Conservation (phyloP, 352 stramenopile genomes). For the Phytopythium boreale region DNA sequence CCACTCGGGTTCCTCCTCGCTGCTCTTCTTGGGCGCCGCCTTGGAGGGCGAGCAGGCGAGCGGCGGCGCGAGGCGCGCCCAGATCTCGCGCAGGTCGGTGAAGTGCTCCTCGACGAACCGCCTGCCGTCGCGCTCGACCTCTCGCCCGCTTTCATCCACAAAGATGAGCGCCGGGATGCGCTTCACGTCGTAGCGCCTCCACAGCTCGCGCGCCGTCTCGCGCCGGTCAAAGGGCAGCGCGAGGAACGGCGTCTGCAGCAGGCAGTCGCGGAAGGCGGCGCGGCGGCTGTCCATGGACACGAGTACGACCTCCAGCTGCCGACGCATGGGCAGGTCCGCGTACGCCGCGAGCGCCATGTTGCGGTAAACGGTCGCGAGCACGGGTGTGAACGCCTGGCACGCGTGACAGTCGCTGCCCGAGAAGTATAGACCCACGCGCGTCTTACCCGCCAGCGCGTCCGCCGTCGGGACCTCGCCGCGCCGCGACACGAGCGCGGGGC, state of each 20-base stretch:
- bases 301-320: conserved; percentile 57
- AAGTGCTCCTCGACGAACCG: conserved; percentile 62
- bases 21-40: not conserved
- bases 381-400: conserved; percentile 61
- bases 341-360: conserved; percentile 67
- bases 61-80: conserved; percentile 36
- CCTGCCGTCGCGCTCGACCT: conserved; percentile 60
- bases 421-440: conserved; percentile 62
- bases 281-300: conserved; percentile 56
- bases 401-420: conserved; percentile 53
- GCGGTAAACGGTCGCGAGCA: conserved; percentile 55
- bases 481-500: conserved; percentile 43
- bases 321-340: conserved; percentile 50
- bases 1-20: conserved; percentile 17
- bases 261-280: conserved; percentile 49
- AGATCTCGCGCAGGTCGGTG: conserved; percentile 58
- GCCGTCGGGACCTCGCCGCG: conserved; percentile 45
- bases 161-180: conserved; percentile 70
- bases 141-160: conserved; percentile 54
- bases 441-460: conserved; percentile 52
- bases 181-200: conserved; percentile 69
- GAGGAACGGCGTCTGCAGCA: conserved; percentile 60
- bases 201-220: conserved; percentile 50
- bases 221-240: conserved; percentile 50
- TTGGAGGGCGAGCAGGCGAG: conserved; percentile 9